Conservation (phyloP, 768 basidiomycete genomes). For the Cystofilobasidium ferigula region DNA sequence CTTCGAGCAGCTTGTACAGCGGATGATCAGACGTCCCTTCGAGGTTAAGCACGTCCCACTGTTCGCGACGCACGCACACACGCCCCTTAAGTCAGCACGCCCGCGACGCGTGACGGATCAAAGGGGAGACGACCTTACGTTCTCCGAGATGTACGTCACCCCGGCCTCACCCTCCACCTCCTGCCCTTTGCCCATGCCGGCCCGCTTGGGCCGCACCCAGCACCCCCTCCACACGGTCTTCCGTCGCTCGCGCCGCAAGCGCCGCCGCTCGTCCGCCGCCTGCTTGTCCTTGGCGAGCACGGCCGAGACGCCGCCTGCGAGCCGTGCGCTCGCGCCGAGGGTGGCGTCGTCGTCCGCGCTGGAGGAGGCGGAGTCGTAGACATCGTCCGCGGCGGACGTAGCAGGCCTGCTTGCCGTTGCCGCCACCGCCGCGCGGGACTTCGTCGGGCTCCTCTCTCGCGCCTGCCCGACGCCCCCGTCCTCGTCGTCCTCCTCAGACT, state of each 20-base stretch:
- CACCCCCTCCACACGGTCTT: background rate
- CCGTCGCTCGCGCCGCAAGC: background rate
- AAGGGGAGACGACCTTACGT: background rate
- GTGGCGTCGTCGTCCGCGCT: background rate
- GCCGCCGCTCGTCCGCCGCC: background rate
- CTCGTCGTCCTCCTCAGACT: background rate
- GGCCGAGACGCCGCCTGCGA: background rate
- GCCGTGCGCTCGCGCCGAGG: background rate
- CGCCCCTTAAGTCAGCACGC: no score
- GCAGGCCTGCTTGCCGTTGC: background rate
- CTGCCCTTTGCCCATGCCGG: background rate
- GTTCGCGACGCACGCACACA: background rate
- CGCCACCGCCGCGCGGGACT: background rate
- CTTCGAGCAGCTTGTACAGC: background rate
- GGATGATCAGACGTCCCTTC: background rate
- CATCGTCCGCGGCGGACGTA: background rate
- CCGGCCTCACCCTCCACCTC: background rate
- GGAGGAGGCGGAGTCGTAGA: background rate
- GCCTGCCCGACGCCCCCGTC: background rate
- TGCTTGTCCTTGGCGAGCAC: background rate
- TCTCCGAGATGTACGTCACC: background rate
- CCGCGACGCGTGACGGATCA: background rate
- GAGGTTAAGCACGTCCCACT: slow-evolving; percentile 1
- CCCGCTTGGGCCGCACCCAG: background rate
- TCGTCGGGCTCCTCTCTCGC: background rate